phyloP scores from a whole-genome alignment of 306 rosid species.

The Crotalaria pallida region DNA sequence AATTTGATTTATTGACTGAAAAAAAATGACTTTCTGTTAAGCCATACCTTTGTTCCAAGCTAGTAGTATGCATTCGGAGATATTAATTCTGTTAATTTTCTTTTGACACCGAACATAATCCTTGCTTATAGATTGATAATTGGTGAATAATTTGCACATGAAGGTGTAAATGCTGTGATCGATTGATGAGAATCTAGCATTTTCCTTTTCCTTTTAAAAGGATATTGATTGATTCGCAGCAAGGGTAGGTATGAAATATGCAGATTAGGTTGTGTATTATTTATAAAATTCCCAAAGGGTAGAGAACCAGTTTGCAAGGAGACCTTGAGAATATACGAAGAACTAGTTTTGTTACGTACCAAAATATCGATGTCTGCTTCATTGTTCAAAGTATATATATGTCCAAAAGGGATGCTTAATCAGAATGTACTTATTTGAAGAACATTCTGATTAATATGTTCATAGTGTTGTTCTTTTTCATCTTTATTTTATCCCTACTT shows the following conservation, averaged over 20 bases:
- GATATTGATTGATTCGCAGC: neutral
- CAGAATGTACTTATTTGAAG: too few species aligned
- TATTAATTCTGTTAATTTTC: neutral
- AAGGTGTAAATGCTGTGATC: neutral
- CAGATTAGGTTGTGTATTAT: neutral
- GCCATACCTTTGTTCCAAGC: neutral
- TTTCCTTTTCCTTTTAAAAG: neutral
- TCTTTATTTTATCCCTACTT: neutral
- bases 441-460: too few species aligned
- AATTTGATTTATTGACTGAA: neutral
- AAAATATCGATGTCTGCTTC: neutral
- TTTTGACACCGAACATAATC: neutral
- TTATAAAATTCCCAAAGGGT: neutral
- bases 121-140: neutral
- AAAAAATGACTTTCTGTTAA: neutral
- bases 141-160: neutral
- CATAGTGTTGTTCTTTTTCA: neutral
- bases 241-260: neutral
- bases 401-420: too few species aligned
- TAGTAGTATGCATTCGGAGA: neutral
- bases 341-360: neutral
- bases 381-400: neutral
- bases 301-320: neutral
- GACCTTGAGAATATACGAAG: neutral
- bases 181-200: neutral